phyloP scores from a whole-genome alignment of 192 early-diverging fungal genomes.

The Coemansia furcata region DNA sequence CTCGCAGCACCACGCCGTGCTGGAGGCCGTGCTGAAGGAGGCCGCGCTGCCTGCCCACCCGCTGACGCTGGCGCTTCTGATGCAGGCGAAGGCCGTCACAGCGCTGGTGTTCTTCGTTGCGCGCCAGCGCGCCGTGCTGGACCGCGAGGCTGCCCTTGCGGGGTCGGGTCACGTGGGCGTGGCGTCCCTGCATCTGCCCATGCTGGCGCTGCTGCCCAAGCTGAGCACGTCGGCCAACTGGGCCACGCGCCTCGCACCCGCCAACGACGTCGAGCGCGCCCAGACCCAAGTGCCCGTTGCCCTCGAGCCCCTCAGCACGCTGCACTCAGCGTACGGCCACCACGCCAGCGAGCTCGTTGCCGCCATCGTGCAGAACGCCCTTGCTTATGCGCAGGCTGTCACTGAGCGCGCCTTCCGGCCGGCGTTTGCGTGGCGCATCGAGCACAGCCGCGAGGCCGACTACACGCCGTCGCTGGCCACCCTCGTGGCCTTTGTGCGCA shows the following conservation, averaged over 20 bases:
- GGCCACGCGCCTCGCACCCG: constrained; percentile 24
- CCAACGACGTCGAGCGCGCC: constrained; percentile 51
- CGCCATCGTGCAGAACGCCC: constrained; percentile 33
- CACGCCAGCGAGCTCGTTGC: constrained; percentile 49
- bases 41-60: constrained; percentile 21
- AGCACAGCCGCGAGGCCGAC: constrained; percentile 51
- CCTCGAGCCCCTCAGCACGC: constrained; percentile 10
- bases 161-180: constrained; percentile 45
- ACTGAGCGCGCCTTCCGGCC: constrained; percentile 45
- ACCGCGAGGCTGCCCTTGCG: constrained; percentile 44
- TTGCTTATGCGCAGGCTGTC: constrained; percentile 47
- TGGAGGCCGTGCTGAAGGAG: constrained; percentile 45
- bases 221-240: constrained; percentile 29
- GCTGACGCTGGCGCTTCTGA: constrained; percentile 38
- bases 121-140: constrained; percentile 50
- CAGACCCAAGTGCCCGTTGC: constrained; percentile 31
- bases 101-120: constrained; percentile 36
- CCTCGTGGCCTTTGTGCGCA: constrained; percentile 36
- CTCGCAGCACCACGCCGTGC: constrained; percentile 42
- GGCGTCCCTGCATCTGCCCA: constrained; percentile 35
- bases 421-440: constrained; percentile 49
- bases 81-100: constrained; percentile 37
- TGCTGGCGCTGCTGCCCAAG: constrained; percentile 50
- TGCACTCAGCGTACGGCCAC: constrained; percentile 41
- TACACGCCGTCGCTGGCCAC: constrained; percentile 51